These are phyloP conservation scores for Colletotrichum navitas DNA, from an alignment of 2,329 filamentous ascomycete genomes.

Conservation along the genomic window DNA sequence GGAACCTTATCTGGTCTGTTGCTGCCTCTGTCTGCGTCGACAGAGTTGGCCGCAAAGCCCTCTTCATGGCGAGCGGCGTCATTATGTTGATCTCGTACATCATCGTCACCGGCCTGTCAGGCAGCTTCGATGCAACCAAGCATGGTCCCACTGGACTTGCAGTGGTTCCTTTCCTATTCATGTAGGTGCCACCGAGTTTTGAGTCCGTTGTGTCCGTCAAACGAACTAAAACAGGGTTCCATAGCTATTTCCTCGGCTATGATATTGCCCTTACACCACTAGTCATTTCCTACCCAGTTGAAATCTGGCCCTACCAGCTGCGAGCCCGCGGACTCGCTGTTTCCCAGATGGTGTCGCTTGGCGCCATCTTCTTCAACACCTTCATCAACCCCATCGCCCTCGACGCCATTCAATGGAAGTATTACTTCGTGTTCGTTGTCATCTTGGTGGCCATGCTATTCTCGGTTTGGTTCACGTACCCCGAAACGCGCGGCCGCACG, in stretches of 20 bases:
- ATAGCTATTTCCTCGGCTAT: conserved; percentile 52
- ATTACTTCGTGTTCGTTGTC: conserved; percentile 58
- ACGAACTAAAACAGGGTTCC: neutral
- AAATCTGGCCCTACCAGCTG: conserved; percentile 47
- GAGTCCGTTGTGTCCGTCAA: neutral
- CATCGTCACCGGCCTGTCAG: conserved; percentile 32
- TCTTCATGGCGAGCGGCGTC: neutral
- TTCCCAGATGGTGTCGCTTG: conserved; percentile 3
- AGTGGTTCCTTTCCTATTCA: conserved; percentile 55
- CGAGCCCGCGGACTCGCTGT: conserved; percentile 36
- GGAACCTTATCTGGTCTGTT: conserved; percentile 34
- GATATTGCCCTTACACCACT: conserved; percentile 53
- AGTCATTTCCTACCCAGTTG: conserved; percentile 47
- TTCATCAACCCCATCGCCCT: conserved; percentile 61
- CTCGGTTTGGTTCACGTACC: conserved; percentile 33
- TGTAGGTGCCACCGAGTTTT: conserved; percentile 26
- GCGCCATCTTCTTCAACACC: conserved; percentile 56
- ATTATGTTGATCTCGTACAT: conserved; percentile 36
- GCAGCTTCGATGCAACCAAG: conserved; percentile 41
- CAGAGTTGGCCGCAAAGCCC: conserved; percentile 2
- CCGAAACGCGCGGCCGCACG: conserved; percentile 40
- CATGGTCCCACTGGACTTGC: conserved; percentile 45
- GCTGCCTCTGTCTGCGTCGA: conserved; percentile 28
- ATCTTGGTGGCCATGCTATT: conserved; percentile 58
- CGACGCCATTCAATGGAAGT: conserved; percentile 55